phyloP scores from a whole-genome alignment of 192 early-diverging fungal genomes.

The Obelidium mucronatum region DNA sequence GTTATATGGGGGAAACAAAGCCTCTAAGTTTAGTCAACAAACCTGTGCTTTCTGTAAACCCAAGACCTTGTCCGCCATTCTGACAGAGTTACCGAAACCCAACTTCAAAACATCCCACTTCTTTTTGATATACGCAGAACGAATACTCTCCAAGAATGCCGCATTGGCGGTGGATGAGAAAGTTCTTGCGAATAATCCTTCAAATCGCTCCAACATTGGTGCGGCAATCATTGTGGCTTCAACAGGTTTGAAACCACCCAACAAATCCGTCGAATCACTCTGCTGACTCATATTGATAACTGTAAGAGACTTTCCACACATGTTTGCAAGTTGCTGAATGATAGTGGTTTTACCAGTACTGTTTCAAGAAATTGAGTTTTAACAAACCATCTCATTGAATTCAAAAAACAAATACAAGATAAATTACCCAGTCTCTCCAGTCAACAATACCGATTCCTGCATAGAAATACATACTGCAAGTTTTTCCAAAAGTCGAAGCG shows the following conservation, averaged over 20 bases:
- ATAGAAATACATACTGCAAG: conserved; percentile 82
- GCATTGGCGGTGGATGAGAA: conserved; percentile 88
- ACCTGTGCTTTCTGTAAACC: conserved; percentile 18
- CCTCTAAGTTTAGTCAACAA: background rate
- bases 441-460: conserved; percentile 86
- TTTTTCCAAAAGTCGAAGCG: conserved; percentile 83
- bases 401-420: background rate
- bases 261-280: conserved; percentile 89
- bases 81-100: conserved; percentile 77
- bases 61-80: conserved; percentile 75
- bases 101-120: conserved; percentile 87
- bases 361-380: background rate
- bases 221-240: conserved; percentile 82
- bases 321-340: conserved; percentile 88
- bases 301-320: conserved; percentile 73
- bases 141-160: conserved; percentile 83
- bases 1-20: background rate
- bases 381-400: background rate
- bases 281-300: conserved; percentile 99
- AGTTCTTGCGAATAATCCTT: conserved; percentile 82
- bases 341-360: conserved; percentile 94
- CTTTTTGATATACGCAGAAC: conserved; percentile 70
- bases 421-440: conserved; percentile 89
- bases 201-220: conserved; percentile 85
- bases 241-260: conserved; percentile 98